These are phyloP conservation scores for Ephemerocybe angulata DNA, from an alignment of 768 basidiomycete genomes.

Conservation along the genomic window DNA sequence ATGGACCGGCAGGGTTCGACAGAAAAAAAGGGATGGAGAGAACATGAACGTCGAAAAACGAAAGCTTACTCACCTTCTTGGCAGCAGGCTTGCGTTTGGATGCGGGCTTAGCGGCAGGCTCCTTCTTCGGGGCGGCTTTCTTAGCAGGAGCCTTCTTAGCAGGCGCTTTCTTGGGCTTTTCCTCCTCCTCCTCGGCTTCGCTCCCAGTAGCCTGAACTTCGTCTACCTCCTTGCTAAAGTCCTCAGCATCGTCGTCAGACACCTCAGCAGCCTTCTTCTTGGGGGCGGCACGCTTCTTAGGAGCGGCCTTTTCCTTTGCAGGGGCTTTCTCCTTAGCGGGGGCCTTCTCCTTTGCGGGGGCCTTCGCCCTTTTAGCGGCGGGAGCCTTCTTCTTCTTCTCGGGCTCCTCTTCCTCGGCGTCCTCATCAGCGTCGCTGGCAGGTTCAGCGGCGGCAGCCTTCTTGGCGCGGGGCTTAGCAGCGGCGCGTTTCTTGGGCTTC, in stretches of 20 bases:
- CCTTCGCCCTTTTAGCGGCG: slow-evolving; percentile 29
- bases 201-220: slow-evolving; percentile 26
- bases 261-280: slow-evolving; percentile 39
- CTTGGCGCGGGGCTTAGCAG: slow-evolving; percentile 13
- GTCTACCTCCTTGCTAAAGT: slow-evolving; percentile 40
- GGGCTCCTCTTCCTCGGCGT: slow-evolving; percentile 41
- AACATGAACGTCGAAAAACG: neutral
- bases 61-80: slow-evolving; percentile 20
- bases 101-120: slow-evolving; percentile 4
- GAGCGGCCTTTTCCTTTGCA: slow-evolving; percentile 38
- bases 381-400: slow-evolving; percentile 37
- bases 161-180: slow-evolving; percentile 43
- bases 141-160: slow-evolving; percentile 37
- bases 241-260: slow-evolving; percentile 40
- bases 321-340: slow-evolving; percentile 18
- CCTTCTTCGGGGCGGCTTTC: slow-evolving; percentile 11
- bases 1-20: no score
- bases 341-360: slow-evolving; percentile 24
- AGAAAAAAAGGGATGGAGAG: no score
- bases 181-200: slow-evolving; percentile 38
- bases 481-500: slow-evolving; percentile 47
- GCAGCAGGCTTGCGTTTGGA: slow-evolving; percentile 17
- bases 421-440: slow-evolving; percentile 26
- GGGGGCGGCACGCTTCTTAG: slow-evolving; percentile 43
- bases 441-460: slow-evolving; percentile 31